A percentile compares a stretch with the other conserved stretches of the same genome.
These are phyloP conservation scores for Thraustotheca clavata DNA, from an alignment of 352 stramenopile species.

Conservation along the genomic window DNA sequence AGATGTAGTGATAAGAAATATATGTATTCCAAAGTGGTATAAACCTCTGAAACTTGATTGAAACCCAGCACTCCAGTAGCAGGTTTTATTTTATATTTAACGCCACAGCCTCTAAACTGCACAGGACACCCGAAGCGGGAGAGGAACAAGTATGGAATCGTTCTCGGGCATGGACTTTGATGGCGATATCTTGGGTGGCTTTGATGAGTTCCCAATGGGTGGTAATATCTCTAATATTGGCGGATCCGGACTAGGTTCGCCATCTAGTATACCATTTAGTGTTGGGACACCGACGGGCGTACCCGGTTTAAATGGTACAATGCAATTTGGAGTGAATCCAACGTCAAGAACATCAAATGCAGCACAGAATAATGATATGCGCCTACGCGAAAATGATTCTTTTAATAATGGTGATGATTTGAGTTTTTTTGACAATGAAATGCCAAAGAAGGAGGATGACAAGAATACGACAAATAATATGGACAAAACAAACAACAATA, in stretches of 20 bases:
- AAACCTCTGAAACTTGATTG: slow-evolving; percentile 6
- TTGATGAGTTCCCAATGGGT: slow-evolving; percentile 13
- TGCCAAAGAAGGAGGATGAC: slow-evolving; percentile 28
- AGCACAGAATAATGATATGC: neutral
- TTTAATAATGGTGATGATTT: slow-evolving; percentile 14
- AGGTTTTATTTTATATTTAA: slow-evolving; percentile 25
- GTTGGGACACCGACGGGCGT: slow-evolving; percentile 78
- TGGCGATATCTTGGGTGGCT: slow-evolving; percentile 10
- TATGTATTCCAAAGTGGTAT: no score
- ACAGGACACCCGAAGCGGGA: slow-evolving; percentile 15
- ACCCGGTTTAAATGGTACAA: slow-evolving; percentile 45
- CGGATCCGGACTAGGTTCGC: slow-evolving; percentile 12
- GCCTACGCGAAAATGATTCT: slow-evolving; percentile 8
- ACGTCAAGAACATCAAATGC: neutral
- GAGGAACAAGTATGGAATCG: slow-evolving; percentile 13
- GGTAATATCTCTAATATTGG: neutral
- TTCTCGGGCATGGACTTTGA: slow-evolving; percentile 18
- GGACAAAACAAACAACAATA: slow-evolving; percentile 21
- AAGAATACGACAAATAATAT: slow-evolving; percentile 23
- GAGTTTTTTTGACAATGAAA: slow-evolving; percentile 58
- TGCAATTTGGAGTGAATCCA: slow-evolving; percentile 2
- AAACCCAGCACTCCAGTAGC: neutral
- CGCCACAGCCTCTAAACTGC: slow-evolving; percentile 22
- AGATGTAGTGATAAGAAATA: no score
- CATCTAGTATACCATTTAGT: slow-evolving; percentile 50